Evolutionary conservation across 768 basidiomycete genomes (phyloP), one percentile per base, ranked within the genome.

Genomic region (Mycena pura): DNA sequence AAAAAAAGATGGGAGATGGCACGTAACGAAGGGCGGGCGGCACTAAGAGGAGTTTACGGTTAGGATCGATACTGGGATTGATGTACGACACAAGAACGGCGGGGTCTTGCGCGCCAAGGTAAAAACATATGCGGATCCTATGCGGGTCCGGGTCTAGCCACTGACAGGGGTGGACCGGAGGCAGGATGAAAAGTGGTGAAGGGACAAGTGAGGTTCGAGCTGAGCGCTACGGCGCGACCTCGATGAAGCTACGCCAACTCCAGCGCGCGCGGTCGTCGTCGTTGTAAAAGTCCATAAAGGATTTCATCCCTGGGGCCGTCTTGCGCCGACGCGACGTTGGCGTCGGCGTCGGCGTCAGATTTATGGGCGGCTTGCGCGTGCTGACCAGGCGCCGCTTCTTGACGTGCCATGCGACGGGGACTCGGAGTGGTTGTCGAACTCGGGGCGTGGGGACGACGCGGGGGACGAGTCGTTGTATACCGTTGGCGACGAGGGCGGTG

Each of bases 201-300:
- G 39, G 6, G 40, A n/a, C n/a, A n/a, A n/a, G n/a, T n/a, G n/a
- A n/a, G n/a, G n/a, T n/a, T 9, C 24, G 19, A 11, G 19, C 14
- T 36, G 9, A 3, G 48, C 5, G 14, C 45, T 61, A 66, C 3
- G 64, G 56, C 22, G 64, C 57, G 47, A 83, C 75, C 73, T 84
- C 81, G 68, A 84, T 76, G 63, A 83, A 78, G 70, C 80, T 80
- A 50, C 79, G 76, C 82, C 81, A 84, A 62, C 77, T 75, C 66
- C 77, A 74, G 17, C 73, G 70, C 38, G 74, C 68, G 15, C 61
- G 47, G 48, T 77, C 75, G 24, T 79, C 78, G 45, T 82, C 80
- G 62, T 75, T 60, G 48, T 62, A 75, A 61, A 84, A 70, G 65
- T 84, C 82, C 63, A 84, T 82, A 60, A 84, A 84, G 51, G 80